These are phyloP conservation scores for Cnidoscolus chayamansa DNA, from an alignment of 441 rosid genomes.

Conservation along the genomic window DNA sequence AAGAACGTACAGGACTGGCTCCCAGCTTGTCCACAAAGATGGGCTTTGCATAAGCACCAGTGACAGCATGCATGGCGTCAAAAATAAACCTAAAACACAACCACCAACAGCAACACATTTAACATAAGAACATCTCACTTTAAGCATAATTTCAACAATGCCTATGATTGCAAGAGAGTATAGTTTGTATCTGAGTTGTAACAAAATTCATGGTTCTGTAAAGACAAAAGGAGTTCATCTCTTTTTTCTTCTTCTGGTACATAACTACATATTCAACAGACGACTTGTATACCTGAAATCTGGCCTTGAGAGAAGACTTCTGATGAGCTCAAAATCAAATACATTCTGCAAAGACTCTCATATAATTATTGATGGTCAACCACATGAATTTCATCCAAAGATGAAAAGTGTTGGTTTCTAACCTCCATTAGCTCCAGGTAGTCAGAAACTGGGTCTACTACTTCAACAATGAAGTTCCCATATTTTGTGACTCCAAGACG, in stretches of 20 bases:
- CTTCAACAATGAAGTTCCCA: constrained; percentile 77
- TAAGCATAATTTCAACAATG: constrained; percentile 8
- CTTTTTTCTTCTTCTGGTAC: too few relatives aligned
- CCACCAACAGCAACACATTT: constrained; percentile 20
- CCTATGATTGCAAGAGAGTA: background rate
- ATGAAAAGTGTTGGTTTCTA: constrained; percentile 26
- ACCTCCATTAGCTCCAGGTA: constrained; percentile 95
- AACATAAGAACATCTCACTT: constrained; percentile 8
- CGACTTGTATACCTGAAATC: constrained; percentile 62
- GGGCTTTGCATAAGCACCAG: constrained; percentile 94
- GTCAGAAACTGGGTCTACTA: constrained; percentile 87
- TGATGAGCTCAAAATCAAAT: constrained; percentile 83
- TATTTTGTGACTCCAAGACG: constrained; percentile 55
- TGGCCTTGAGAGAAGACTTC: constrained; percentile 64
- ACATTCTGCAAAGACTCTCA: constrained; percentile 58
- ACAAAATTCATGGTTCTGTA: too few relatives aligned
- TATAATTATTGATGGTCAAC: constrained; percentile 22
- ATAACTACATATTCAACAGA: constrained; percentile 6
- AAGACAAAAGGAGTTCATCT: too few relatives aligned
- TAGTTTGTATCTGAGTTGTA: too few relatives aligned
- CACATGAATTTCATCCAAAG: constrained; percentile 19
- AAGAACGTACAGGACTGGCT: constrained; percentile 51
- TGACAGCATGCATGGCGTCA: constrained; percentile 98
- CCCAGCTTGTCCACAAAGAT: constrained; percentile 86
- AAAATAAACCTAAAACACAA: constrained; percentile 57